Evolutionary conservation across 306 rosid genomes (phyloP).

Genomic region (Castanea sativa): DNA sequence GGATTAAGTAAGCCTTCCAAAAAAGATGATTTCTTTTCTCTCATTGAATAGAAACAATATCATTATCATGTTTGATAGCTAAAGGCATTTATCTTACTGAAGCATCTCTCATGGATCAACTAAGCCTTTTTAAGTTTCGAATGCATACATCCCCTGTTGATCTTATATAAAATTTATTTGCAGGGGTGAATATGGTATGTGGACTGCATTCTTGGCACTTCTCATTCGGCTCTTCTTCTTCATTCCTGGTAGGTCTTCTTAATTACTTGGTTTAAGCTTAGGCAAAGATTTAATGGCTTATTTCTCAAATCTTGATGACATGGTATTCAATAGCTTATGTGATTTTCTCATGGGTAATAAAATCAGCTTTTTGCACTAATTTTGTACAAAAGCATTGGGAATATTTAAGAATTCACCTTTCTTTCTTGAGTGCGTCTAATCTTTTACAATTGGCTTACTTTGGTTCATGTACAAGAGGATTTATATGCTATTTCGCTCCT

Average conservation of each 20-base stretch:
- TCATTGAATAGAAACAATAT: not conserved
- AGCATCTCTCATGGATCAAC: not conserved
- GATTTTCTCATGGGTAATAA: not conserved
- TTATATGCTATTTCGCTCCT: not conserved
- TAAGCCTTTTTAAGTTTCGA: not conserved
- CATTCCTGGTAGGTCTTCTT: slow-evolving; percentile 55
- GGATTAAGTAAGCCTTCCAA: slow-evolving; percentile 62
- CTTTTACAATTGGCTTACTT: not conserved
- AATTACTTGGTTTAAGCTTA: not conserved
- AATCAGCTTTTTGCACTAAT: not conserved
- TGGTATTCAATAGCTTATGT: not conserved
- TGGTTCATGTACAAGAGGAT: not conserved
- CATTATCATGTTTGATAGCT: not conserved
- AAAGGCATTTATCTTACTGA: not conserved
- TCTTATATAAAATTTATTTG: slow-evolving; percentile 27
- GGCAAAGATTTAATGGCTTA: not conserved
- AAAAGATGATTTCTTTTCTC: slow-evolving; percentile 3
- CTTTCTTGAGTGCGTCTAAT: not conserved
- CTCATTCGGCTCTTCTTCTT: slow-evolving; percentile 74
- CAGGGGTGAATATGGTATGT: slow-evolving; percentile 87
- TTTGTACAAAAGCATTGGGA: not conserved
- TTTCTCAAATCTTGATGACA: not conserved
- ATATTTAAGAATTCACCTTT: not conserved
- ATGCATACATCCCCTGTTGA: slow-evolving; percentile 4
- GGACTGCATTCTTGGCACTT: slow-evolving; percentile 87